Percentiles rank a stretch among this genome's conserved stretches.
These are phyloP conservation scores for Aspergillus tanneri DNA, from an alignment of 2,329 filamentous ascomycete species.

Conservation along the genomic window DNA sequence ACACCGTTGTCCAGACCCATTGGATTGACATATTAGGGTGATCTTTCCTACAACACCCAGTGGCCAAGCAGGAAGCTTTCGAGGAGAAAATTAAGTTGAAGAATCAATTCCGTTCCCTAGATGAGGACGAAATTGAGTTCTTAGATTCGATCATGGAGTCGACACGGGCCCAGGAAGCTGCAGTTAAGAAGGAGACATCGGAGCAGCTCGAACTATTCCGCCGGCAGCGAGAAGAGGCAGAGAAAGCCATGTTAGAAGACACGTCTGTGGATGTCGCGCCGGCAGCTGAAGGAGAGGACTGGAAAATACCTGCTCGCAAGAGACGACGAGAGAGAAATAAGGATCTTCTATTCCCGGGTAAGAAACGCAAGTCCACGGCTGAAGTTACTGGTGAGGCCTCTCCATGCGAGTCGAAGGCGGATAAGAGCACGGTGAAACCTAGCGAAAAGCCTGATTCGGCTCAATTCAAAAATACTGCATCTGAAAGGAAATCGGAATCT, in stretches of 20 bases:
- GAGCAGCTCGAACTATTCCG: conserved; percentile 61
- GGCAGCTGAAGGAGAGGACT: conserved; percentile 45
- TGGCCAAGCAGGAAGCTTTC: conserved; percentile 54
- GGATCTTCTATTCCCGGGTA: conserved; percentile 41
- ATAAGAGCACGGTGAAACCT: conserved; percentile 7
- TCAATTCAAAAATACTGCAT: background rate
- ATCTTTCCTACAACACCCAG: conserved; percentile 26
- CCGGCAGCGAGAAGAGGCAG: conserved; percentile 58
- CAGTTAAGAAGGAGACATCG: conserved; percentile 57
- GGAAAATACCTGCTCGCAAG: conserved; percentile 53
- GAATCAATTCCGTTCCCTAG: conserved; percentile 53
- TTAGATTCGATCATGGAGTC: conserved; percentile 58
- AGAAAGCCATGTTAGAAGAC: conserved; percentile 48
- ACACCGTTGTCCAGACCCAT: conserved; percentile 11
- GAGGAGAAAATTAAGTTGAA: conserved; percentile 52
- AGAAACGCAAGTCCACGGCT: conserved; percentile 43
- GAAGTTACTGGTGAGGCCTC: conserved; percentile 15
- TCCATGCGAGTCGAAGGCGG: conserved; percentile 12
- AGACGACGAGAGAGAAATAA: conserved; percentile 52
- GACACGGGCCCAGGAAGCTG: conserved; percentile 56
- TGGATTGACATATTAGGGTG: conserved; percentile 44
- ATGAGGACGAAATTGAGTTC: conserved; percentile 54
- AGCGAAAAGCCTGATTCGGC: conserved; percentile 1
- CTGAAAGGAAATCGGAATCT: background rate
- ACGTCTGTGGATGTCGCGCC: conserved; percentile 33